Evolutionary conservation across 177 flowering plant species (phyloP), one percentile per base, ranked within the genome.

Genomic region (Vitis hybrid): DNA sequence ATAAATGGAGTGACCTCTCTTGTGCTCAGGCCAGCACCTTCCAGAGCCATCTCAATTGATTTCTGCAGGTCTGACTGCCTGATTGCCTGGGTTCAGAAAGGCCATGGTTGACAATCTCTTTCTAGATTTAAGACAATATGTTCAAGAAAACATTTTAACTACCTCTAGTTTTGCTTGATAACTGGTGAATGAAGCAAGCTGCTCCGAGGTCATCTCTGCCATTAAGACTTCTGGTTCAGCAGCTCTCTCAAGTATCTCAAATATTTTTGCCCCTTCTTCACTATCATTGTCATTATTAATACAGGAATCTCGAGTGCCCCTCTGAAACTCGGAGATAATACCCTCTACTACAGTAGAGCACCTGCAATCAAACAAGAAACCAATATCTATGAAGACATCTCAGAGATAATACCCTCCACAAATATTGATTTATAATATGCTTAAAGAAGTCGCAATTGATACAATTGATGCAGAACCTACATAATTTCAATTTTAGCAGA

Each of bases 141-240:
- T 17, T 49, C 59, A 60, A 69, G 51, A 4, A 74, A 75, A 72
- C 6, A 72, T 67, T 40, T 27, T 1, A 71, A 46, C 19, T 51
- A 91, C 98, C 96, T 89, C 90, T 57, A 84, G 59, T 80, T 91
- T 95, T 62, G 91, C 82, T 79, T 81, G 87, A 78, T 87, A 95
- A 73, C 79, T 69, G 27, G 91, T 67, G 75, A 90, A 83, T 35
- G 89, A 87, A 67, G 68, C 79, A 35, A 95, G 81, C 73, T 92
- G 96, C 66, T 87, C 88, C 2, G 85, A 74, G 64, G 84, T 95
- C 98, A 95, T 89, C 65, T 84, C 97, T 57, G 96, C 96, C 99
- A 95, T 89, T 67, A 95, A 9, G 32, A 85, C 60, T 79, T 95
- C 98, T 67, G 98, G 99, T 76, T 95, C 99, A 64, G 93, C 91